Evolutionary conservation across 2,329 filamentous ascomycete species (phyloP).

Genomic region (Plectosphaerella sp.): DNA sequence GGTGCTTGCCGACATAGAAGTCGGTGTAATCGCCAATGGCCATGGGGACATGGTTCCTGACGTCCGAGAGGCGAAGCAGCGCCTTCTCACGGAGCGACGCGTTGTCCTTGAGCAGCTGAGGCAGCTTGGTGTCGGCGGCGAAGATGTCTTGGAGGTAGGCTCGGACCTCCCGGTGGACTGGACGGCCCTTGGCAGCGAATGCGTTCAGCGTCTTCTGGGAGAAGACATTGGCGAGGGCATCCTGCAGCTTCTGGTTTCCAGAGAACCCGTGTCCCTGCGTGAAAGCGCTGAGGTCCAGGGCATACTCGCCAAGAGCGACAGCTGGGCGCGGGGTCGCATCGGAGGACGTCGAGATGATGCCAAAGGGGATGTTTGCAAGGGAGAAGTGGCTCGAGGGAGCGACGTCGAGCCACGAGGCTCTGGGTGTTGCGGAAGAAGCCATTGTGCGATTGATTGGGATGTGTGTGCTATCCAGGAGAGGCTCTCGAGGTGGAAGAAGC

Average conservation of each 20-base stretch:
- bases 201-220: conserved; percentile 58
- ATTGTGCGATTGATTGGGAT: too few species aligned
- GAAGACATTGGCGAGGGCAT: conserved; percentile 15
- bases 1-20: conserved; percentile 76
- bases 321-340: conserved; percentile 58
- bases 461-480: too few species aligned
- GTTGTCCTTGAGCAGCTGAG: conserved; percentile 30
- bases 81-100: conserved; percentile 20
- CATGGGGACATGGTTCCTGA: conserved; percentile 69
- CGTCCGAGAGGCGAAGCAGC: conserved; percentile 31
- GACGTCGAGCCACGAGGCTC: conserved; percentile 23
- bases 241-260: conserved; percentile 15
- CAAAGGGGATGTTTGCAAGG: conserved; percentile 77
- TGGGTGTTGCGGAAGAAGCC: neutral
- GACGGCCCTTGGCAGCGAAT: conserved; percentile 66
- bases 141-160: conserved; percentile 61
- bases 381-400: conserved; percentile 54
- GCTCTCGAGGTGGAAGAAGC: too few species aligned
- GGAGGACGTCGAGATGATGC: conserved; percentile 65
- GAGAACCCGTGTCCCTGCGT: conserved; percentile 38
- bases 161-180: conserved; percentile 66
- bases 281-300: conserved; percentile 65
- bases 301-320: conserved; percentile 68
- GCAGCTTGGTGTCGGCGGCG: conserved; percentile 44
- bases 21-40: conserved; percentile 80